phyloP scores from a whole-genome alignment of 2,329 filamentous ascomycete species.

The Mycosphaerelloides madeirae region DNA sequence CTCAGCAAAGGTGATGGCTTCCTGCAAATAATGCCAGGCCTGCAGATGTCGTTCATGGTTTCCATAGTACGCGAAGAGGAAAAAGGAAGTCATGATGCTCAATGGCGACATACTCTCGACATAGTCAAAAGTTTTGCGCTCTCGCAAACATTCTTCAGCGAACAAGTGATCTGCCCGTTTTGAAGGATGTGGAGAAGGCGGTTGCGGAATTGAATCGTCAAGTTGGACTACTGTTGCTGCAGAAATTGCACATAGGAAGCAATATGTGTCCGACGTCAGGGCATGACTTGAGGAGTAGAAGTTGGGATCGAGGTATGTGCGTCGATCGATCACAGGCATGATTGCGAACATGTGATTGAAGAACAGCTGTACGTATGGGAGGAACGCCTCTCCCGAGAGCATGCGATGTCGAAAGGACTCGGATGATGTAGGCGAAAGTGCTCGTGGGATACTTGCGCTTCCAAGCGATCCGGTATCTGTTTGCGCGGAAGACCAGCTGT shows the following conservation, averaged over 20 bases:
- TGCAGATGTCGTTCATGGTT: conserved; percentile 31
- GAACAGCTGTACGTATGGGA: conserved; percentile 33
- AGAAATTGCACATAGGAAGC: conserved; percentile 31
- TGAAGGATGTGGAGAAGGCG: conserved; percentile 22
- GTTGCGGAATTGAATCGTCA: conserved; percentile 29
- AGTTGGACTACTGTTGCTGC: conserved; percentile 33
- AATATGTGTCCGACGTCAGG: conserved; percentile 29
- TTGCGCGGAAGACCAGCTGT: conserved; percentile 18
- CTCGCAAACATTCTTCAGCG: conserved; percentile 31
- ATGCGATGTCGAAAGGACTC: conserved; percentile 19
- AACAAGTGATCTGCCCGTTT: conserved; percentile 30
- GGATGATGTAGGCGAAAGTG: conserved; percentile 19
- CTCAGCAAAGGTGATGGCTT: conserved; percentile 32
- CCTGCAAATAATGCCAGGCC: conserved; percentile 35
- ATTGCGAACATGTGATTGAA: conserved; percentile 35
- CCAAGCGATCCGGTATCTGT: conserved; percentile 15
- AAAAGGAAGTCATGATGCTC: conserved; percentile 34
- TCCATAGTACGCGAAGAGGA: conserved; percentile 34
- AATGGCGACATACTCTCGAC: conserved; percentile 27
- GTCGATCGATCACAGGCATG: conserved; percentile 33
- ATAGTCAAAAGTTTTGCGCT: conserved; percentile 29
- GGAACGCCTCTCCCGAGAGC: conserved; percentile 25
- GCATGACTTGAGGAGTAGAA: conserved; percentile 21
- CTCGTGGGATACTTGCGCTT: conserved; percentile 19
- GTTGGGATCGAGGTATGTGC: conserved; percentile 26